Percentiles rank a stretch among this genome's conserved stretches.
These are phyloP conservation scores for Solanum pennellii DNA, from an alignment of 257 asterid genomes.

Conservation along the genomic window DNA sequence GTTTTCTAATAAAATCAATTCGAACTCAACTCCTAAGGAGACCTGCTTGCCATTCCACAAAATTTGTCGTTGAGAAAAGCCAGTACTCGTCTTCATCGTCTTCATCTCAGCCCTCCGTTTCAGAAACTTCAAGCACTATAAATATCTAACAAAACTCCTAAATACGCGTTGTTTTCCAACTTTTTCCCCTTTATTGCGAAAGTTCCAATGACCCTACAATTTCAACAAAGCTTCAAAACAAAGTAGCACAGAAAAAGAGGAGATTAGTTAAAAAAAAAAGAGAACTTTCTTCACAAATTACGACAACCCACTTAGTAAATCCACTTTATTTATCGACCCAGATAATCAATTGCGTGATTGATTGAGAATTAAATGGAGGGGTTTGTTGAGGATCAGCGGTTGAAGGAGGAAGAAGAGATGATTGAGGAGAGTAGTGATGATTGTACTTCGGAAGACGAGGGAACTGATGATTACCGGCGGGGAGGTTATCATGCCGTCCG, in stretches of 20 bases:
- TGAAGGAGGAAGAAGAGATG: neutral
- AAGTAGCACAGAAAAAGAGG: neutral
- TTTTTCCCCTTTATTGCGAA: neutral
- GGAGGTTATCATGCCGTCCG: conserved; percentile 94
- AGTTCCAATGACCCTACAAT: neutral
- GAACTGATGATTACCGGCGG: conserved; percentile 80
- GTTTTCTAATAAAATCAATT: no score
- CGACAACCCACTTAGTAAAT: neutral
- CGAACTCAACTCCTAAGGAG: neutral
- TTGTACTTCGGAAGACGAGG: conserved; percentile 81
- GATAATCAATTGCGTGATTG: neutral
- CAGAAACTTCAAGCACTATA: neutral
- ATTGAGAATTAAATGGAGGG: neutral
- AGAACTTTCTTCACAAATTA: neutral
- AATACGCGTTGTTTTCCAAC: neutral
- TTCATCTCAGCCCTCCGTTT: neutral
- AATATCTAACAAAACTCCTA: neutral
- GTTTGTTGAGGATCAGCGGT: neutral
- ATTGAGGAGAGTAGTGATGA: conserved; percentile 40
- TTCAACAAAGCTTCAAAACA: neutral
- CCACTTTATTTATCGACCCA: neutral
- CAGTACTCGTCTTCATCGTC: neutral
- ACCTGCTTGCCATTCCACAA: neutral
- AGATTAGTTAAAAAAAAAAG: neutral
- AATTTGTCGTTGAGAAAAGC: neutral